Evolutionary conservation across 2,329 filamentous ascomycete genomes (phyloP).

Genomic region (Chaetomiaceae sp.): DNA sequence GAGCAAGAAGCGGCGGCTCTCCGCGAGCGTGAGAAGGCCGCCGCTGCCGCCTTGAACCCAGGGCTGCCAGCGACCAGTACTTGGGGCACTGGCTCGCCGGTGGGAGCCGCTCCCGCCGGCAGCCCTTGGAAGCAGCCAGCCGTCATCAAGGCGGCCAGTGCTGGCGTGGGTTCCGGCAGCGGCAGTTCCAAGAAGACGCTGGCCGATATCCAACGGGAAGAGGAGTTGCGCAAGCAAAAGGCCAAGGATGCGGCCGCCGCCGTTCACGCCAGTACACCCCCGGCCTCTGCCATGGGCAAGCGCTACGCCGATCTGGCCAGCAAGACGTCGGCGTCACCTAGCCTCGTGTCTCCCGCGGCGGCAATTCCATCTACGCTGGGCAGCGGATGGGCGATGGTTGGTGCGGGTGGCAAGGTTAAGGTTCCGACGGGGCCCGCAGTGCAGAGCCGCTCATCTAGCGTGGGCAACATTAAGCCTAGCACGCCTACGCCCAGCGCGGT

Average conservation of each 20-base stretch:
- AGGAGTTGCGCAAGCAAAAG: constrained; percentile 83
- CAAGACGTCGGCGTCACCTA: constrained; percentile 52
- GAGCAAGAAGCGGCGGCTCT: constrained; percentile 70
- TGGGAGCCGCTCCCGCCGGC: constrained; percentile 47
- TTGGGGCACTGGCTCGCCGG: constrained; percentile 78
- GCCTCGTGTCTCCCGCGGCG: constrained; percentile 39
- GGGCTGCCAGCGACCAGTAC: constrained; percentile 84
- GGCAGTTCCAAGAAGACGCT: constrained; percentile 72
- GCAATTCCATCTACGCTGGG: constrained; percentile 33
- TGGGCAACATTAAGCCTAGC: constrained; percentile 42
- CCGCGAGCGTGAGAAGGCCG: constrained; percentile 56
- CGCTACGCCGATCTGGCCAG: constrained; percentile 92
- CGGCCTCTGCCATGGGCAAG: constrained; percentile 60
- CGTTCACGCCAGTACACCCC: constrained; percentile 42
- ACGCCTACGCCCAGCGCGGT: constrained; percentile 39
- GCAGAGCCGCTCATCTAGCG: constrained; percentile 43
- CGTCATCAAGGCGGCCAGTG: constrained; percentile 38
- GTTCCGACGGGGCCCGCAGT: constrained; percentile 57
- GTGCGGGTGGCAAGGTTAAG: constrained; percentile 89
- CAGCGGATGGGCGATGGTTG: constrained; percentile 87
- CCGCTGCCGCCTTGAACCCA: constrained; percentile 53
- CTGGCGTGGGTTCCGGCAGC: constrained; percentile 31
- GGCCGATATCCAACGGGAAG: constrained; percentile 94
- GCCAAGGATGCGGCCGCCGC: constrained; percentile 45
- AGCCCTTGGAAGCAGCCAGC: constrained; percentile 66